Base-by-base conservation (phyloP, 2,329 filamentous ascomycete genomes). In the Myriosclerotinia scirpicola region DNA sequence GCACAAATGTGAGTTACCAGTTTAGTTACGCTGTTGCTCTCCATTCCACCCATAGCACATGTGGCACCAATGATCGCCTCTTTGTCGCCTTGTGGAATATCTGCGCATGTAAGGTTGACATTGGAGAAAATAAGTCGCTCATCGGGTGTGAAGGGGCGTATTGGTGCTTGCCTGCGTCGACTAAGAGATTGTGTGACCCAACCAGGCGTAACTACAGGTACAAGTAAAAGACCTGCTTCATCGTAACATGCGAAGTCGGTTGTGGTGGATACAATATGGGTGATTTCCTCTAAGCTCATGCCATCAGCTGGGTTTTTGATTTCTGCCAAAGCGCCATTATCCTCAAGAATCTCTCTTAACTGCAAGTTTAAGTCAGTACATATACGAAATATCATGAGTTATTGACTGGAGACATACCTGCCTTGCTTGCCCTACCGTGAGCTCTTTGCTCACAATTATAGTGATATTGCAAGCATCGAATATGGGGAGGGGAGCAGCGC, bases 51-150 rank as follows among this genome's bases (percentile, higher is more conserved):
- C 79, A 97, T 87, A 0, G 95, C 94, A 74, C 97, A 81, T 2
- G 94, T 91, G 1, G 92, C 94, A 14, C 93, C 95, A 50, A 91
- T 87, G 66, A 99, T 97, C 14, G 93, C 91, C 79, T 98, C 94
- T 76, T 93, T 91, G 78, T 99, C 95, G 46, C 87, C 90, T 46
- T 87, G 82, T 0, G 95, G 95, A 56, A 99, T 86, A 73, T 95
- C 91, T 56, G 89, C 92, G 75, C 91, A 96, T 42, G 89, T 90
- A 22, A 97, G 83, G 38, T 90, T 85, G 53, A 98, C 90, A 72
- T 92, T 89, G 62, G 90, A 91, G 79, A 99, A 91, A 77, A 97
- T 95, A 76, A 97, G 87, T 67, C 90, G 86, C 2, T 94, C 93
- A 74, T 99, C 95, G 1, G 95, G 95, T 55, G 90, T 97, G 77